Evolutionary conservation across 1,284 basidiomycete species (phyloP).

Genomic region (Puccinia hordei): DNA sequence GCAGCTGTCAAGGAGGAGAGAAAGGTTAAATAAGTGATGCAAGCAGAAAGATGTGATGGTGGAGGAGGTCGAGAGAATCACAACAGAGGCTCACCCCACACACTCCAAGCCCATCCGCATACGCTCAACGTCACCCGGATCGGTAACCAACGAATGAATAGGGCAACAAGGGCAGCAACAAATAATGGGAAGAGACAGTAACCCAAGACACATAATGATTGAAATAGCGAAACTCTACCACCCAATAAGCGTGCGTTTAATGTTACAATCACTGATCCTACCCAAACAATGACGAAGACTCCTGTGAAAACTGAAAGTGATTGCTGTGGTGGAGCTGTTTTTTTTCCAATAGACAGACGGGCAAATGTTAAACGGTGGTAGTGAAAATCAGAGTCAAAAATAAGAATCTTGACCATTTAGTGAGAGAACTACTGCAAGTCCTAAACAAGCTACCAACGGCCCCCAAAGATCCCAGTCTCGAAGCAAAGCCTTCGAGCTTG

Average conservation of each 20-base stretch:
- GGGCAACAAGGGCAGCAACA: conserved; percentile 80
- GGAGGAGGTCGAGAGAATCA: neutral
- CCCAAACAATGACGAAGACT: conserved; percentile 83
- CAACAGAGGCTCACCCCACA: conserved; percentile 73
- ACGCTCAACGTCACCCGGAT: conserved; percentile 80
- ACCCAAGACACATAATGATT: conserved; percentile 83
- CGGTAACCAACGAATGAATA: conserved; percentile 81
- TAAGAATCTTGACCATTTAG: conserved; percentile 69
- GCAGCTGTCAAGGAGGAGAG: conserved; percentile 66
- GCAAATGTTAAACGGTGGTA: neutral
- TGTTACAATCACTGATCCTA: conserved; percentile 84
- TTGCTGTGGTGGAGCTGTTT: conserved; percentile 74
- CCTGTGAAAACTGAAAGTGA: conserved; percentile 85
- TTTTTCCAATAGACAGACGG: neutral
- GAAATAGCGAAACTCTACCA: conserved; percentile 93
- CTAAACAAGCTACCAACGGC: conserved; percentile 79
- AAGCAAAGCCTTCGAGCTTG: conserved; percentile 67
- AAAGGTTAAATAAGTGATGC: conserved; percentile 3
- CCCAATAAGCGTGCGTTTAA: conserved; percentile 94
- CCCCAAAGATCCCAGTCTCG: conserved; percentile 98
- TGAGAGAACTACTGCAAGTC: conserved; percentile 81
- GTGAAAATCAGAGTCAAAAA: neutral
- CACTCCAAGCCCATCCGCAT: conserved; percentile 85
- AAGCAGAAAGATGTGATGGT: neutral
- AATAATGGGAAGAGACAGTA: conserved; percentile 89